These are phyloP conservation scores for Calonectria hawksworthii DNA, from an alignment of 2,329 filamentous ascomycete genomes.

Conservation along the genomic window DNA sequence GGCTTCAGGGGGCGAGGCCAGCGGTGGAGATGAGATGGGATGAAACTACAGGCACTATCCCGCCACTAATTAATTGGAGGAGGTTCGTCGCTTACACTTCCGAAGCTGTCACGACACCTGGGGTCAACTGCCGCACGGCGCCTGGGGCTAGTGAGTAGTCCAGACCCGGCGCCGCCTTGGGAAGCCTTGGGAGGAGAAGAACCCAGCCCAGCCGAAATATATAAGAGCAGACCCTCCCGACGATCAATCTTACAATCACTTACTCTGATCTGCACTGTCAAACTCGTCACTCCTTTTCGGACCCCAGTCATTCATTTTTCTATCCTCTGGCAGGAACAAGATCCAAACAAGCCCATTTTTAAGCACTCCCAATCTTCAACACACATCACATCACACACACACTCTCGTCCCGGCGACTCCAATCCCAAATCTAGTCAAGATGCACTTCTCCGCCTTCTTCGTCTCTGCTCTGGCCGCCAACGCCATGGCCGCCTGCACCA, in stretches of 20 bases:
- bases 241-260: background rate
- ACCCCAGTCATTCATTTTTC: background rate
- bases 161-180: no score
- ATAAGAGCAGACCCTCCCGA: background rate
- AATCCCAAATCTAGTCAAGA: background rate
- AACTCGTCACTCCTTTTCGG: background rate
- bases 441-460: slow-evolving; percentile 38
- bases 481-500: slow-evolving; percentile 29
- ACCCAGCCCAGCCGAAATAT: background rate
- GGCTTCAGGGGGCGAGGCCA: background rate
- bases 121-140: background rate
- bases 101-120: background rate
- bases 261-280: background rate
- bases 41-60: slow-evolving; percentile 16
- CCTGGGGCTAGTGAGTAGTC: no score
- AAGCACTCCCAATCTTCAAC: background rate
- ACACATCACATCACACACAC: background rate
- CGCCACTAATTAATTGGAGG: background rate
- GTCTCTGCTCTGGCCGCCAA: slow-evolving; percentile 30
- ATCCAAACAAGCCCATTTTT: background rate
- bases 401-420: background rate
- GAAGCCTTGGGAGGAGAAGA: no score
- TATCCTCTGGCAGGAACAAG: background rate
- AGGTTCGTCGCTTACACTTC: background rate
- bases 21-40: slow-evolving; percentile 5